A percentile compares a stretch with the other conserved stretches of the same genome.
These are phyloP conservation scores for Prunus mume DNA, from an alignment of 306 rosid species.

Conservation along the genomic window DNA sequence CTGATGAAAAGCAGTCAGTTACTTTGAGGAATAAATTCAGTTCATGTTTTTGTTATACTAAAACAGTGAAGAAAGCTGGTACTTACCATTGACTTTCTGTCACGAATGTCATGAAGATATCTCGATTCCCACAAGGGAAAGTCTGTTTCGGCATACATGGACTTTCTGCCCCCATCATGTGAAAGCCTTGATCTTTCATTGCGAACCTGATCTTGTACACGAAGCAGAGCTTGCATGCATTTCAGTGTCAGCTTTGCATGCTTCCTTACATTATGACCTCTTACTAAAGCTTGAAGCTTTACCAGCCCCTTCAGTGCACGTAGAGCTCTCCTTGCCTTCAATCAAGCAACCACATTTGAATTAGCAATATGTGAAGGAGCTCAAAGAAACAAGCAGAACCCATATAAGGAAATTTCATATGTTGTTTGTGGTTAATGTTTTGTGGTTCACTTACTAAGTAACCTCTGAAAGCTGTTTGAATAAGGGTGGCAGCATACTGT, in stretches of 20 bases:
- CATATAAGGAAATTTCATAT: background rate
- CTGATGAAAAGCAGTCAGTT: conserved; percentile 10
- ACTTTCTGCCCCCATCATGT: conserved; percentile 26
- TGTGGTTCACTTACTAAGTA: conserved; percentile 25
- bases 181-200: conserved; percentile 36
- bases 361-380: background rate
- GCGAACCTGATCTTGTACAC: conserved; percentile 32
- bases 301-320: conserved; percentile 36
- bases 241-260: conserved; percentile 28
- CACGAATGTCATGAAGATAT: conserved; percentile 20
- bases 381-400: background rate
- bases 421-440: background rate
- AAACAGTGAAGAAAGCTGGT: background rate
- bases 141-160: conserved; percentile 23
- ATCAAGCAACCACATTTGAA: background rate
- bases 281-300: conserved; percentile 37
- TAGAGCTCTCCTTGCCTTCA: conserved; percentile 37
- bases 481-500: conserved; percentile 24
- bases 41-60: background rate
- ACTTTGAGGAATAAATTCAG: background rate
- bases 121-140: conserved; percentile 19
- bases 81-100: conserved; percentile 24
- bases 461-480: conserved; percentile 39
- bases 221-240: conserved; percentile 37
- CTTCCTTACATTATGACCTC: conserved; percentile 34